Conservation (phyloP, 192 early-diverging fungal species). For the Endogone sp. region DNA sequence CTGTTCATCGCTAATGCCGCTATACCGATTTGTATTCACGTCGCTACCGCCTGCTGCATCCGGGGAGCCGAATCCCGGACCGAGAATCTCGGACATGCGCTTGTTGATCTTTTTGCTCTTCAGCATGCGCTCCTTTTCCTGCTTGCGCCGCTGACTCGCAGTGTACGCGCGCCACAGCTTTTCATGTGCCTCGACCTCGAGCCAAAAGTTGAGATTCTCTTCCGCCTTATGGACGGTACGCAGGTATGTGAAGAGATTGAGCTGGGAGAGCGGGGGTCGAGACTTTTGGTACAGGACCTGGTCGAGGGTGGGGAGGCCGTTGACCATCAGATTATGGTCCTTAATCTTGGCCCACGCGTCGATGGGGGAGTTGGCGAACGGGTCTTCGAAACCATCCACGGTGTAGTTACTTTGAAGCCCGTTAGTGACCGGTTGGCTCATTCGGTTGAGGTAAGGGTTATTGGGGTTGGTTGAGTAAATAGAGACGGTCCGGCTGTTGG, state of each 20-base stretch:
- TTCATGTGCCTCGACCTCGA: slow-evolving; percentile 38
- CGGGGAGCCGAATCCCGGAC: not conserved
- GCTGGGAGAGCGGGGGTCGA: slow-evolving; percentile 27
- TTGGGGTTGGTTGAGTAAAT: not conserved
- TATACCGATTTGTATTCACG: not conserved
- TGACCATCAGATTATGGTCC: slow-evolving; percentile 29
- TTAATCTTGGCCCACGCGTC: slow-evolving; percentile 35
- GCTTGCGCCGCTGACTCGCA: slow-evolving; percentile 14
- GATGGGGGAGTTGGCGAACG: slow-evolving; percentile 25
- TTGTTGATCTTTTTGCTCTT: not conserved
- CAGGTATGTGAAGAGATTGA: slow-evolving; percentile 34
- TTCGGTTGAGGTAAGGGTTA: not conserved
- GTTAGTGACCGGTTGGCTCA: not conserved
- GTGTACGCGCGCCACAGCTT: slow-evolving; percentile 28
- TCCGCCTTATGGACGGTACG: slow-evolving; percentile 21
- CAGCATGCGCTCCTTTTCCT: slow-evolving; percentile 1
- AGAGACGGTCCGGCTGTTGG: not conserved
- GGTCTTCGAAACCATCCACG: slow-evolving; percentile 17
- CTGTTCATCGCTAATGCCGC: not conserved
- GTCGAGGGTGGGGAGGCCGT: slow-evolving; percentile 36
- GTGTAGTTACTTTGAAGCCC: not conserved
- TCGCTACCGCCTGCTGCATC: not conserved
- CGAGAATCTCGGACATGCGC: not conserved
- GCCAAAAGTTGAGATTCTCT: slow-evolving; percentile 36
- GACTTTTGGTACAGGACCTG: slow-evolving; percentile 25